Evolutionary conservation across 2,329 filamentous ascomycete species (phyloP).

Genomic region (Fusarium pininemorale): DNA sequence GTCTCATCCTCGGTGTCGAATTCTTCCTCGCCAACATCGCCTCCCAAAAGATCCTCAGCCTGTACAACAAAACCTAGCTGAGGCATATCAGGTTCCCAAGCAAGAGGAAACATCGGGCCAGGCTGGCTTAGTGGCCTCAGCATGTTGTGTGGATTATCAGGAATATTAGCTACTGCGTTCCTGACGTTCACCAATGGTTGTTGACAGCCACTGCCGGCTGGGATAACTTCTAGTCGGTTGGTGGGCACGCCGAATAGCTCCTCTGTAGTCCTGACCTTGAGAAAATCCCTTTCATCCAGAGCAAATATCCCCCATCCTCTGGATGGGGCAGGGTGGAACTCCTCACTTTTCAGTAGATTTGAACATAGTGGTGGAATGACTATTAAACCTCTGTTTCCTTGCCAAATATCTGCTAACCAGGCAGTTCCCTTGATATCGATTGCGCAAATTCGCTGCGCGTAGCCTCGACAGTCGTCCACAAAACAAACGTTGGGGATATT

Average conservation of each 20-base stretch:
- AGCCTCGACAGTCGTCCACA: conserved; percentile 55
- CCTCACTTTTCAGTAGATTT: conserved; percentile 41
- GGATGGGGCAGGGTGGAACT: conserved; percentile 42
- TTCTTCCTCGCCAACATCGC: conserved; percentile 25
- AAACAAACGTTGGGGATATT: conserved; percentile 67
- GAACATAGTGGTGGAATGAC: conserved; percentile 39
- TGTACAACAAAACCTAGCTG: conserved; percentile 12
- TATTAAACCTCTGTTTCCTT: conserved; percentile 40
- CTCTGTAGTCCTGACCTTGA: conserved; percentile 47
- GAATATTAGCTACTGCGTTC: conserved; percentile 37
- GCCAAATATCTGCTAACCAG: conserved; percentile 65
- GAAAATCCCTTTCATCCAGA: conserved; percentile 56
- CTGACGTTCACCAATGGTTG: conserved; percentile 43
- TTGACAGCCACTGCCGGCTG: conserved; percentile 11
- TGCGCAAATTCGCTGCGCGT: conserved; percentile 60
- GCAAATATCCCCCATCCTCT: conserved; percentile 62
- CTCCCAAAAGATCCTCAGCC: conserved; percentile 15
- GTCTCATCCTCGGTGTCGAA: conserved; percentile 31
- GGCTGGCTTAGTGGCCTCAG: not conserved
- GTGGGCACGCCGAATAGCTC: conserved; percentile 47
- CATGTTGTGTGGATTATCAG: conserved; percentile 45
- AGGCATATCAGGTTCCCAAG: conserved; percentile 21
- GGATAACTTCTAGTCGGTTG: conserved; percentile 30
- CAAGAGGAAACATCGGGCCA: not conserved
- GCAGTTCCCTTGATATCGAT: conserved; percentile 59